Percentiles rank a stretch among this genome's conserved stretches.
phyloP scores from a whole-genome alignment of 2,329 filamentous ascomycete genomes.

The Leptographium flavum region DNA sequence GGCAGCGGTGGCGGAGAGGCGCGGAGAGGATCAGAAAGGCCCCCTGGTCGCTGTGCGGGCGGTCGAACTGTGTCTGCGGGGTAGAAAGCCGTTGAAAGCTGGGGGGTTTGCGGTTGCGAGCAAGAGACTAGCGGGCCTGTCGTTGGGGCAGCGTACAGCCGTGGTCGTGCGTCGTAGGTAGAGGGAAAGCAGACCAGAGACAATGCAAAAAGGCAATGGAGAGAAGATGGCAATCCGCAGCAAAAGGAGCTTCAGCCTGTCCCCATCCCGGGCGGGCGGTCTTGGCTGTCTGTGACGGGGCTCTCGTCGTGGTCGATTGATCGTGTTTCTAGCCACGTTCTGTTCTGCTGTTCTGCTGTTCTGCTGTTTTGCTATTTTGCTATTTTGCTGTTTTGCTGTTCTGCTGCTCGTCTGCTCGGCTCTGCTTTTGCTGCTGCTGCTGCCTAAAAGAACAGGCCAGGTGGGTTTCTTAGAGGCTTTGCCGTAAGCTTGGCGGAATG shows the following conservation, averaged over 20 bases:
- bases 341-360: background rate
- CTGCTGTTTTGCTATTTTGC: background rate
- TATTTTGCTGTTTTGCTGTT: background rate
- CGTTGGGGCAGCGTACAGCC: too few relatives aligned
- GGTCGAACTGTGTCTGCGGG: background rate
- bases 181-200: too few relatives aligned
- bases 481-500: conserved; percentile 2
- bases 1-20: conserved; percentile 7
- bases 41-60: background rate
- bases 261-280: too few relatives aligned
- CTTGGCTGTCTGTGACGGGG: too few relatives aligned
- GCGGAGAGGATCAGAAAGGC: background rate
- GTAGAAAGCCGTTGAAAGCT: background rate
- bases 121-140: too few relatives aligned
- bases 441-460: background rate
- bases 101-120: background rate
- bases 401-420: background rate
- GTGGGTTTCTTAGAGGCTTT: background rate
- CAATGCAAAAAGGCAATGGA: too few relatives aligned
- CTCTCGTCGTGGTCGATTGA: background rate
- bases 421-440: background rate
- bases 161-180: too few relatives aligned
- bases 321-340: background rate
- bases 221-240: background rate
- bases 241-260: conserved; percentile 1